phyloP scores from a whole-genome alignment of 1,284 basidiomycete genomes.

The Irpex rosettiformis region DNA sequence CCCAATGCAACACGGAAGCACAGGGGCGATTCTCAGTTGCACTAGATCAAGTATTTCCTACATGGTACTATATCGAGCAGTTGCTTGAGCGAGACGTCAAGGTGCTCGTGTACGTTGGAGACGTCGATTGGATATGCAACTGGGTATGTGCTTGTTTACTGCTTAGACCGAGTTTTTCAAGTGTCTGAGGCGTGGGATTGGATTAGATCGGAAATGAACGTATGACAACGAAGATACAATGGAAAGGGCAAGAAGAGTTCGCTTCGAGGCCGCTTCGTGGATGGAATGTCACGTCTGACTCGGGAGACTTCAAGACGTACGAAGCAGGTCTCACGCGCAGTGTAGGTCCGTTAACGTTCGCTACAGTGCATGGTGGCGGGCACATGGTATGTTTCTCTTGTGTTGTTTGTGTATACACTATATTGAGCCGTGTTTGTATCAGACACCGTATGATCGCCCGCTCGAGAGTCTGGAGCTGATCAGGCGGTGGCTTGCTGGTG shows the following conservation, averaged over 20 bases:
- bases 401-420: neutral
- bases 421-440: neutral
- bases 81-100: constrained; percentile 76
- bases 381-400: constrained; percentile 52
- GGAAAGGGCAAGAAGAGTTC: constrained; percentile 58
- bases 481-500: constrained; percentile 47
- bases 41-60: constrained; percentile 39
- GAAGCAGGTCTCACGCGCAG: constrained; percentile 55
- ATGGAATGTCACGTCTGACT: constrained; percentile 50
- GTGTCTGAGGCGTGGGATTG: neutral
- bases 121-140: constrained; percentile 75
- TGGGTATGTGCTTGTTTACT: constrained; percentile 45
- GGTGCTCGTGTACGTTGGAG: constrained; percentile 76
- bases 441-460: constrained; percentile 65
- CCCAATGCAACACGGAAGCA: constrained; percentile 45
- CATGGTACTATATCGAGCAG: constrained; percentile 56
- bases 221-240: constrained; percentile 60
- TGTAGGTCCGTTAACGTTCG: constrained; percentile 59
- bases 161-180: neutral
- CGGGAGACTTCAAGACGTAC: constrained; percentile 14
- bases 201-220: constrained; percentile 50
- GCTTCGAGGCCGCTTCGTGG: constrained; percentile 41
- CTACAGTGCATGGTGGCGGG: constrained; percentile 55
- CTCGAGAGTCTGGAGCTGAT: constrained; percentile 49
- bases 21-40: constrained; percentile 33